phyloP scores from a whole-genome alignment of 306 rosid species.

The Dryas drummondii region DNA sequence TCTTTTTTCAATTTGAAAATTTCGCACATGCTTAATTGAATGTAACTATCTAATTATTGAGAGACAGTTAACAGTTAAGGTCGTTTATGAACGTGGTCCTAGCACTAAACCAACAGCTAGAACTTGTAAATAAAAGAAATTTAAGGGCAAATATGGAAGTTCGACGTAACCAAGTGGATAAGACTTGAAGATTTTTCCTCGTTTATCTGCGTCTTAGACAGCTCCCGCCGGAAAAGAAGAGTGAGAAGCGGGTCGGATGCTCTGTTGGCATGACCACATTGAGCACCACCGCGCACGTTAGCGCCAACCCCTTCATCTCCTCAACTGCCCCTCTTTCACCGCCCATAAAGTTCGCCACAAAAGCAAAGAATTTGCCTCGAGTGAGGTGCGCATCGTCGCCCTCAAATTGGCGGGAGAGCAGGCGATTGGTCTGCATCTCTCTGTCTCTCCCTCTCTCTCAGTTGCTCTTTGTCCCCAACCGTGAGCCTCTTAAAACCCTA shows the following conservation, averaged over 20 bases:
- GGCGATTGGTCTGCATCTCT: slow-evolving; percentile 68
- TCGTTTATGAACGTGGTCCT: background rate
- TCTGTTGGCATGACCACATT: slow-evolving; percentile 39
- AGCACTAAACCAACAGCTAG: too few species aligned
- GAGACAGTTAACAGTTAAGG: background rate
- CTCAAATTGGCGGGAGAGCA: slow-evolving; percentile 53
- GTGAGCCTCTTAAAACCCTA: slow-evolving; percentile 31
- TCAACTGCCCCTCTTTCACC: slow-evolving; percentile 12
- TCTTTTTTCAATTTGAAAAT: too few species aligned
- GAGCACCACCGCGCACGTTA: slow-evolving; percentile 41
- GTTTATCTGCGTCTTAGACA: background rate
- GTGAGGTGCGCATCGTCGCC: slow-evolving; percentile 58
- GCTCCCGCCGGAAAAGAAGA: too few species aligned
- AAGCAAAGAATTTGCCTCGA: slow-evolving; percentile 18
- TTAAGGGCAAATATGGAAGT: slow-evolving; percentile 14
- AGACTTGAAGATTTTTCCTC: background rate
- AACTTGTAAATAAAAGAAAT: background rate
- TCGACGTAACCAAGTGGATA: slow-evolving; percentile 4
- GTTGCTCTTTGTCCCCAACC: slow-evolving; percentile 47
- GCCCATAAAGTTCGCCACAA: background rate
- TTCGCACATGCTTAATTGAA: background rate
- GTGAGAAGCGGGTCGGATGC: too few species aligned
- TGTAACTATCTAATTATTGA: background rate
- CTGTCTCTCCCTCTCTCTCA: slow-evolving; percentile 57
- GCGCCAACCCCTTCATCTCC: slow-evolving; percentile 30